A percentile compares a stretch with the other conserved stretches of the same genome.
These are phyloP conservation scores for Epichloe coenophiala DNA, from an alignment of 2,329 filamentous ascomycete genomes.

Conservation along the genomic window DNA sequence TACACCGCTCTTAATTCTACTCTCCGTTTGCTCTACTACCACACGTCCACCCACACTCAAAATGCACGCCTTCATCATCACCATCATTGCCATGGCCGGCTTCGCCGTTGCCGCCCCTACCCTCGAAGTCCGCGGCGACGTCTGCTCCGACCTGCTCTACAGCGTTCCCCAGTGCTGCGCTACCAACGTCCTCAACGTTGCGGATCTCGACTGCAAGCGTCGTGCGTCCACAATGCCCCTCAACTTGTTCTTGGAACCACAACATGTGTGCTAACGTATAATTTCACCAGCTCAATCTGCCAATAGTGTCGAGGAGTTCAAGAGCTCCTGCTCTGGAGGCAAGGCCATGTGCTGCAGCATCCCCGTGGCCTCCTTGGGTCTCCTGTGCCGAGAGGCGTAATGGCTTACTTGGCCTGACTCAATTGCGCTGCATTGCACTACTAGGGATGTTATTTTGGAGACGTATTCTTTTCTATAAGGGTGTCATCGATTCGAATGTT, in stretches of 20 bases:
- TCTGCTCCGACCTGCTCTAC: slow-evolving; percentile 4
- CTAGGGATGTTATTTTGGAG: background rate
- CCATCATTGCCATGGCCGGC: slow-evolving; percentile 2
- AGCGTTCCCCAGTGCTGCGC: slow-evolving; percentile 6
- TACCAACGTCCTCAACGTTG: slow-evolving; percentile 2
- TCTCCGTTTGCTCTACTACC: background rate
- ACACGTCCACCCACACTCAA: background rate
- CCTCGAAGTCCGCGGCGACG: background rate
- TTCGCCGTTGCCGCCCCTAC: slow-evolving; percentile 1
- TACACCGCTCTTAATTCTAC: background rate
- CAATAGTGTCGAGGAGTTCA: slow-evolving; percentile 2
- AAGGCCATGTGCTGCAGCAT: slow-evolving; percentile 4
- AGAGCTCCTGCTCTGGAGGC: background rate
- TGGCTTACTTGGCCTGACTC: background rate
- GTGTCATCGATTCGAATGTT: background rate
- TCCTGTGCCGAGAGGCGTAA: slow-evolving; percentile 1
- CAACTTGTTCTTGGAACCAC: background rate
- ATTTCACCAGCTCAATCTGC: background rate
- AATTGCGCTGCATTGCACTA: too few relatives aligned
- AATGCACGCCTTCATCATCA: slow-evolving; percentile 3
- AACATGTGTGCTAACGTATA: background rate
- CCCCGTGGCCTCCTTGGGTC: slow-evolving; percentile 2
- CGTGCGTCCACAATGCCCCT: slow-evolving; percentile 3
- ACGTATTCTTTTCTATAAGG: background rate
- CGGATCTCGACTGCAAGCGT: slow-evolving; percentile 2